phyloP scores from a whole-genome alignment of 169 alveolate species.

The Amoebophrya sp. region DNA sequence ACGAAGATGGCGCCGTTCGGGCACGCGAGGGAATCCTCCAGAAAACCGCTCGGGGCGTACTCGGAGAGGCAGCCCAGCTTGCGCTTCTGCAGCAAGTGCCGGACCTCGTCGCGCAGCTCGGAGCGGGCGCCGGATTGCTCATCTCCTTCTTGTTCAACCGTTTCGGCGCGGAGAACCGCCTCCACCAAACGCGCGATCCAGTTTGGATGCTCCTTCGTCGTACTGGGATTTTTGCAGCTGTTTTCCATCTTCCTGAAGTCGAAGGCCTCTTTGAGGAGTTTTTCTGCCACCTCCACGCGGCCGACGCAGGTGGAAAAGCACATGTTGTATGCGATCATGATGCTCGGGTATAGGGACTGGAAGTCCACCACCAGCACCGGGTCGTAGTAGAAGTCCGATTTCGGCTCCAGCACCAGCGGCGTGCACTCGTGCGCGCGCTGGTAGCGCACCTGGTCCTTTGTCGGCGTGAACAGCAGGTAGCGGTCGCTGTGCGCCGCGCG shows the following conservation, averaged over 20 bases:
- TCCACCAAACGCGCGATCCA: neutral
- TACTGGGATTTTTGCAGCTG: too few species aligned
- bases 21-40: neutral
- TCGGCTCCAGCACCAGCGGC: slow-evolving; percentile 55
- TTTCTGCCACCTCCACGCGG: slow-evolving; percentile 33
- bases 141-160: neutral
- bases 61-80: neutral
- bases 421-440: neutral
- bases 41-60: neutral
- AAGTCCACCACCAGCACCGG: slow-evolving; percentile 86
- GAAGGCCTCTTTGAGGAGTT: neutral
- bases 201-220: too few species aligned
- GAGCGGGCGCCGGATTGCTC: too few species aligned
- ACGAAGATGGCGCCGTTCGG: slow-evolving; percentile 33
- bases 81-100: neutral
- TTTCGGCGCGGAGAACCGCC: neutral
- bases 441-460: neutral
- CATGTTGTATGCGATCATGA: slow-evolving; percentile 84
- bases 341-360: slow-evolving; percentile 87
- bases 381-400: slow-evolving; percentile 63
- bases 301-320: slow-evolving; percentile 73
- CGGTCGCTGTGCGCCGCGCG: slow-evolving; percentile 30
- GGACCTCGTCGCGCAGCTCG: too few species aligned
- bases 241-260: slow-evolving; percentile 14
- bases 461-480: slow-evolving; percentile 32